Conservation (phyloP, 2,329 filamentous ascomycete species). For the Cytospora piceae region DNA sequence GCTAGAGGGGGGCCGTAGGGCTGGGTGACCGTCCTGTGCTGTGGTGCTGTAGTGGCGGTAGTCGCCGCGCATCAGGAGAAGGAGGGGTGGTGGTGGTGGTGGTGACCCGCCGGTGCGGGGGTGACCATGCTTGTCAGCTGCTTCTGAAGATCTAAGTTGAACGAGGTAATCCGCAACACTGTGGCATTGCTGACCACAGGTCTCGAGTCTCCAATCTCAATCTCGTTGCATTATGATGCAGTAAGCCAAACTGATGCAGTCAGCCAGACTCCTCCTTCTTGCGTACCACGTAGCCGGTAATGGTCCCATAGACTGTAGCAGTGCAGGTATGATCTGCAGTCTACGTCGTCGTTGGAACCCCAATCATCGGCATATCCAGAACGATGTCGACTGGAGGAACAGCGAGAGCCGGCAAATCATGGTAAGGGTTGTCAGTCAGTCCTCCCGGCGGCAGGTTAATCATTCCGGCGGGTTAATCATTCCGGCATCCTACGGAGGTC, state of each 20-base stretch:
- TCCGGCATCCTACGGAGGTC: not conserved
- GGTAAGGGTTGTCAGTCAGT: not conserved
- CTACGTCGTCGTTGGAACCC: conserved; percentile 4
- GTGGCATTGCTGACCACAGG: not conserved
- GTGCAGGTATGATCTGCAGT: not conserved
- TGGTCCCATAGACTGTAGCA: not conserved
- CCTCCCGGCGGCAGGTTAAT: not conserved
- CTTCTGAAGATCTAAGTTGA: not conserved
- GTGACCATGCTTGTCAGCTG: conserved; percentile 21
- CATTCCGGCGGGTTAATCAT: not conserved
- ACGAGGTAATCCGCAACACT: conserved; percentile 4
- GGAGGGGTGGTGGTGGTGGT: not conserved
- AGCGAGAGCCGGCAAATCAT: not conserved
- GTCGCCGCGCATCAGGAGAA: conserved; percentile 13
- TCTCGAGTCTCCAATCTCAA: not conserved
- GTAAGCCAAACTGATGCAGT: no score
- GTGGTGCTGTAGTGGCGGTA: not conserved
- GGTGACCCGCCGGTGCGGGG: conserved; percentile 11
- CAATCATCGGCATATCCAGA: not conserved
- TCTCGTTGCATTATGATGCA: not conserved
- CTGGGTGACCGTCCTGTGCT: conserved; percentile 9
- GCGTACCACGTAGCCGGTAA: not conserved
- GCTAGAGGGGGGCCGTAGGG: conserved; percentile 19
- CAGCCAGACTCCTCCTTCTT: no score
- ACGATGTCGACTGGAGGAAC: conserved; percentile 4